A percentile compares a stretch with the other conserved stretches of the same genome.
Evolutionary conservation across 306 rosid genomes (phyloP).

Genomic region (Pueraria montana): DNA sequence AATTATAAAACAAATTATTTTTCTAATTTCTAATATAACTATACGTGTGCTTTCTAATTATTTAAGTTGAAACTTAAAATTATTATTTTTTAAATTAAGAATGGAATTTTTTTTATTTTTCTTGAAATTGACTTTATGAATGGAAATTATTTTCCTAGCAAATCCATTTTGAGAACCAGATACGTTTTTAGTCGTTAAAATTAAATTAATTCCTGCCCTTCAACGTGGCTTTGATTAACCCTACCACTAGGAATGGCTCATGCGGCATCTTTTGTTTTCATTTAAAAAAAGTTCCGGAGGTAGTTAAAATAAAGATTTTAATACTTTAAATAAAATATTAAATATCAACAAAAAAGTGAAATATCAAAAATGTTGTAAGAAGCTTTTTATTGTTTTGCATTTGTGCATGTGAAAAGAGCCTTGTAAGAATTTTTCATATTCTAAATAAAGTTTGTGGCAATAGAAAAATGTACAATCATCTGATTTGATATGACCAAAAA

Average conservation of each 20-base stretch:
- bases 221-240: slow-evolving; percentile 11
- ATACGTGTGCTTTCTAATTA: neutral
- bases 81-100: neutral
- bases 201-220: neutral
- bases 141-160: neutral
- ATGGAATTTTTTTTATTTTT: neutral
- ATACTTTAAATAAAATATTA: neutral
- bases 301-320: neutral
- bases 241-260: slow-evolving; percentile 12
- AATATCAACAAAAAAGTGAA: neutral
- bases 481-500: neutral
- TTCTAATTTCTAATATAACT: no score
- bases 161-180: neutral
- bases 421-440: no score
- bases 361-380: neutral
- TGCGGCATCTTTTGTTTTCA: neutral
- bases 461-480: neutral
- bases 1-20: neutral
- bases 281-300: neutral
- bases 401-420: neutral
- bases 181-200: neutral
- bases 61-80: neutral
- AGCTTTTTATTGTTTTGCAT: neutral
- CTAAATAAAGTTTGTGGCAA: neutral
- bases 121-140: neutral